phyloP scores from a whole-genome alignment of 2,329 filamentous ascomycete species.

The Xylaria sp. region DNA sequence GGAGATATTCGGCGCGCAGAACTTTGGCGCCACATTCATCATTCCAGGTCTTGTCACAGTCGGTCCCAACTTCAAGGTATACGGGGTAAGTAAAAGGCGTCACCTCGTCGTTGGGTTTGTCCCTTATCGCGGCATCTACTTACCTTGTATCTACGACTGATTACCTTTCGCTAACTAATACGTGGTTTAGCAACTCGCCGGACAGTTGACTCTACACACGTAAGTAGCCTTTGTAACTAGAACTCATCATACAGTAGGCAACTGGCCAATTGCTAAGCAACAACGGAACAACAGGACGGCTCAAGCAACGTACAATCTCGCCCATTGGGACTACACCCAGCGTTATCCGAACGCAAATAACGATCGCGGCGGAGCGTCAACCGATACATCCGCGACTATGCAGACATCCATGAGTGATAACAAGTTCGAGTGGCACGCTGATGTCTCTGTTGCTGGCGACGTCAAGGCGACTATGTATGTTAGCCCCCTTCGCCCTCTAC shows the following conservation, averaged over 20 bases:
- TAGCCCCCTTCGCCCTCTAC: background rate
- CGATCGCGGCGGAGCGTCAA: conserved; percentile 19
- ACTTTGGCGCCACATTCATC: conserved; percentile 20
- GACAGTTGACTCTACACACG: conserved; percentile 24
- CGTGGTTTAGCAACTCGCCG: conserved; percentile 14
- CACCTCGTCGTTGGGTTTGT: background rate
- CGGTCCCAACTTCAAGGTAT: conserved; percentile 31
- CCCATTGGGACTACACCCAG: conserved; percentile 30
- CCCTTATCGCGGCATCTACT: background rate
- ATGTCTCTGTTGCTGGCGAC: conserved; percentile 23
- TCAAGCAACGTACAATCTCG: conserved; percentile 26
- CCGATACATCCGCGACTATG: conserved; percentile 20
- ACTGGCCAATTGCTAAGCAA: conserved; percentile 17
- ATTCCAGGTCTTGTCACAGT: conserved; percentile 33
- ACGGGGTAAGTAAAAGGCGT: conserved; percentile 22
- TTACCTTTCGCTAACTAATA: conserved; percentile 13
- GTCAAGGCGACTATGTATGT: conserved; percentile 26
- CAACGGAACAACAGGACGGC: conserved; percentile 21
- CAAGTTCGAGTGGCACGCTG: conserved; percentile 26
- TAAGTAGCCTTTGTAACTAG: conserved; percentile 1
- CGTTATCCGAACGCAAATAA: conserved; percentile 20
- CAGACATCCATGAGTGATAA: conserved; percentile 24
- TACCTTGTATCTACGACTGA: background rate
- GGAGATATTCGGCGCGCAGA: conserved; percentile 25
- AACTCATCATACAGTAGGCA: background rate